Evolutionary conservation across 371 early-diverging fungal genomes (phyloP), one percentile per base, ranked within the genome.

Genomic region (Mortierella sp.): DNA sequence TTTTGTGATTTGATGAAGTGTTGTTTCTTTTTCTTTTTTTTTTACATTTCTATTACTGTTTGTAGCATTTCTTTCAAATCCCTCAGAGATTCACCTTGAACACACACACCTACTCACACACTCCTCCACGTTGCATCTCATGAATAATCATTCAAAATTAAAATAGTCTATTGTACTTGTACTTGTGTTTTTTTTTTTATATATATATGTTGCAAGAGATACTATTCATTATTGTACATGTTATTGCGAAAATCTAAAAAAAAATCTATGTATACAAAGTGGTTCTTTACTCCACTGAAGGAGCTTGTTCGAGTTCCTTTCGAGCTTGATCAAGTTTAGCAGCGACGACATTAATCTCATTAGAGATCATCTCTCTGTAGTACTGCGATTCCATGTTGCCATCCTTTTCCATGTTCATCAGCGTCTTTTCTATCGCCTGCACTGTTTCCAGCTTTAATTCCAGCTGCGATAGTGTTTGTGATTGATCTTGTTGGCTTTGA

Each of bases 271-370:
- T 47, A n/a, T 47, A 47, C 47, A 47, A 47, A 47, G n/a, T 40
- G 40, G 13, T 37, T 37, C 8, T 37, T 47, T n/a, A 47, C 5
- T n/a, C 4, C 17, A 17, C n/a, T n/a, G 47, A 47, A 8, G 66
- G 58, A 7, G 35, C n/a, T 13, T 57, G 66, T 12, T 32, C 34
- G 19, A 59, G 51, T 35, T 71, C 65, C 17, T 60, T 22, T 26
- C 65, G 71, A 7, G 63, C 65, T 37, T 42, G 22, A 23, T 71
- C 65, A 40, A 71, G 29, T 42, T 49, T 37, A n/a, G 42, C 54
- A 47, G 64, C 40, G 13, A 71, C 42, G 37, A 64, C 71, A 4
- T 12, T 54, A 49, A 71, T 71, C 40, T 71, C 65, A 26, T 60
- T 54, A 13, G 26, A 47, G 31, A 71, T 34, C 31, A n/a, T 13